These are phyloP conservation scores for Oryza brachyantha DNA, from an alignment of 176 grass and related monocot species.

Conservation along the genomic window DNA sequence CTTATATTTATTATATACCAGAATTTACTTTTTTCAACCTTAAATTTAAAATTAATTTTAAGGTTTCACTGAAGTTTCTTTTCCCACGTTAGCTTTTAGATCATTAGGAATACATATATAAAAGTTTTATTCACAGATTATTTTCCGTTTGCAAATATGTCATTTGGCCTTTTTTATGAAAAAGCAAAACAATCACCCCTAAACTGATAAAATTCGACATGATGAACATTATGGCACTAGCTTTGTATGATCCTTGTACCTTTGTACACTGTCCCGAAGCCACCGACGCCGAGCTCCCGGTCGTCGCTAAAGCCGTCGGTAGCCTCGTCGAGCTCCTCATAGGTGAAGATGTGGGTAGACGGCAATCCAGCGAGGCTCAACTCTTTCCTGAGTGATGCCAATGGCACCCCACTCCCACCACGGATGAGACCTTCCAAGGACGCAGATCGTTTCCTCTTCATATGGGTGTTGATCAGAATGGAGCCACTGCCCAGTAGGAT, in stretches of 20 bases:
- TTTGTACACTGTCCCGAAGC: slow-evolving; percentile 62
- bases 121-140: no score
- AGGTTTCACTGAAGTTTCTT: no score
- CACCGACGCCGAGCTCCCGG: slow-evolving; percentile 48
- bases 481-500: background rate
- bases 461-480: background rate
- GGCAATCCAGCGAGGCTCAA: slow-evolving; percentile 15
- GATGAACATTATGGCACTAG: background rate
- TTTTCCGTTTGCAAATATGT: no score
- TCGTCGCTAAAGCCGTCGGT: slow-evolving; percentile 41
- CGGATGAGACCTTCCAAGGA: slow-evolving; percentile 24
- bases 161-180: no score
- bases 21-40: no score
- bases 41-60: no score
- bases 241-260: background rate
- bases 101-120: no score
- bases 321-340: slow-evolving; percentile 58
- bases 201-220: background rate
- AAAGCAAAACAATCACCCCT: no score
- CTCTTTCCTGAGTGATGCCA: slow-evolving; percentile 35
- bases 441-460: slow-evolving; percentile 15
- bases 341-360: slow-evolving; percentile 36
- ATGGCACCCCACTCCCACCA: background rate
- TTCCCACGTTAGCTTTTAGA: no score
- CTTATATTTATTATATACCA: no score